A percentile compares a stretch with the other conserved stretches of the same genome.
phyloP scores from a whole-genome alignment of 148 eudicot genomes.

The Euryodendron excelsum region DNA sequence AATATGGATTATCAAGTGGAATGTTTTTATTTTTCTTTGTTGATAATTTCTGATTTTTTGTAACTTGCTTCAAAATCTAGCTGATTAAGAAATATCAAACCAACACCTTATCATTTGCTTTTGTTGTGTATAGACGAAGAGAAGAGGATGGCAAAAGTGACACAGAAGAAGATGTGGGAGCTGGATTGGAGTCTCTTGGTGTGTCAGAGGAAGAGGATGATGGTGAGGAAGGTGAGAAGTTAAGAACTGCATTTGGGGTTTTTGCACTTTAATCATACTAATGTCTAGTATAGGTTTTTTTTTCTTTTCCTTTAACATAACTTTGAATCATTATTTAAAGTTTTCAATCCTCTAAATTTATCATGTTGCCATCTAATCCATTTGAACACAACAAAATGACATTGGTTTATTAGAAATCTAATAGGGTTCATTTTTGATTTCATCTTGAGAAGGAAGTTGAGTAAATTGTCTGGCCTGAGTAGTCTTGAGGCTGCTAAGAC shows the following conservation, averaged over 20 bases:
- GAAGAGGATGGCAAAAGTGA: slow-evolving; percentile 43
- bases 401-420: no score
- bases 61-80: neutral
- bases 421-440: no score
- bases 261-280: neutral
- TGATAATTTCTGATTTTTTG: slow-evolving; percentile 9
- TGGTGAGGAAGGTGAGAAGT: slow-evolving; percentile 33
- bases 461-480: no score
- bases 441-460: no score
- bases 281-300: neutral
- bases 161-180: slow-evolving; percentile 38
- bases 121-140: slow-evolving; percentile 34
- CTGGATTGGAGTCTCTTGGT: slow-evolving; percentile 27
- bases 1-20: neutral
- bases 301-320: neutral
- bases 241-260: slow-evolving; percentile 1
- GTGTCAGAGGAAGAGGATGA: slow-evolving; percentile 34
- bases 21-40: neutral
- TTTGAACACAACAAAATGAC: no score
- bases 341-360: no score
- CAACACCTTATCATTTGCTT: neutral
- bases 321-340: neutral
- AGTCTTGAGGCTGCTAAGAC: no score
- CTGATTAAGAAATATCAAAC: neutral
- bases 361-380: neutral